A percentile compares a stretch with the other conserved stretches of the same genome.
Conservation (phyloP, 2,329 filamentous ascomycete genomes). For the Apiospora kogelbergensis region DNA sequence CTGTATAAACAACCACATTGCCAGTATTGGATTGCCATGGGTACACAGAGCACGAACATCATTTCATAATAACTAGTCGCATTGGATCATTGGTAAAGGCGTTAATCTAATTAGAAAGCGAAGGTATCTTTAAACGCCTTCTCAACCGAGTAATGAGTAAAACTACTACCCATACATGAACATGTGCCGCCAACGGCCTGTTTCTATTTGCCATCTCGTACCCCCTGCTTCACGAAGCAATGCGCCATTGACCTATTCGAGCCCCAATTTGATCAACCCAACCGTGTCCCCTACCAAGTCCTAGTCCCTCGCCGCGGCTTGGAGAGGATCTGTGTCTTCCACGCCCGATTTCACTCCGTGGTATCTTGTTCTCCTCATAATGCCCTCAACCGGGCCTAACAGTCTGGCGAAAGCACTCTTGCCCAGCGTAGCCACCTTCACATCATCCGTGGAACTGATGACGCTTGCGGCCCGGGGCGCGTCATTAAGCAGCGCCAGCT, state of each 20-base stretch:
- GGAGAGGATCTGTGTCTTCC: slow-evolving; percentile 67
- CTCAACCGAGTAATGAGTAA: slow-evolving; percentile 2
- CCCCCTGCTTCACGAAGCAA: neutral
- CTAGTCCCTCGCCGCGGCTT: slow-evolving; percentile 30
- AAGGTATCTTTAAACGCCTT: slow-evolving; percentile 10
- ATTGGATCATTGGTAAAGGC: neutral
- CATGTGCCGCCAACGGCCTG: slow-evolving; percentile 7
- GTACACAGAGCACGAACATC: neutral
- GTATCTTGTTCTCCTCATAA: slow-evolving; percentile 80
- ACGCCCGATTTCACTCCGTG: slow-evolving; percentile 60
- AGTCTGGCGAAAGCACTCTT: slow-evolving; percentile 95
- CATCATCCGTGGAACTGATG: slow-evolving; percentile 78
- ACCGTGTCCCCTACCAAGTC: neutral
- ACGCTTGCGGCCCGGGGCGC: slow-evolving; percentile 90
- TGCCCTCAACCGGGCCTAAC: slow-evolving; percentile 88
- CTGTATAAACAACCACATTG: neutral
- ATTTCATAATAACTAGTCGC: neutral
- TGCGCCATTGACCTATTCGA: slow-evolving; percentile 4
- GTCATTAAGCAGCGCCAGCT: slow-evolving; percentile 90
- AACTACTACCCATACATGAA: slow-evolving; percentile 6
- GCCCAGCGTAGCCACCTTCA: slow-evolving; percentile 89
- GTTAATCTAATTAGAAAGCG: slow-evolving; percentile 11
- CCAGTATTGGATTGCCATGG: neutral
- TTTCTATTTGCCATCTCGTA: slow-evolving; percentile 3
- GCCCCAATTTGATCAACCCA: neutral